These are phyloP conservation scores for Yamadazyma atlantica DNA, from an alignment of 1,139 yeast genomes.

Conservation along the genomic window DNA sequence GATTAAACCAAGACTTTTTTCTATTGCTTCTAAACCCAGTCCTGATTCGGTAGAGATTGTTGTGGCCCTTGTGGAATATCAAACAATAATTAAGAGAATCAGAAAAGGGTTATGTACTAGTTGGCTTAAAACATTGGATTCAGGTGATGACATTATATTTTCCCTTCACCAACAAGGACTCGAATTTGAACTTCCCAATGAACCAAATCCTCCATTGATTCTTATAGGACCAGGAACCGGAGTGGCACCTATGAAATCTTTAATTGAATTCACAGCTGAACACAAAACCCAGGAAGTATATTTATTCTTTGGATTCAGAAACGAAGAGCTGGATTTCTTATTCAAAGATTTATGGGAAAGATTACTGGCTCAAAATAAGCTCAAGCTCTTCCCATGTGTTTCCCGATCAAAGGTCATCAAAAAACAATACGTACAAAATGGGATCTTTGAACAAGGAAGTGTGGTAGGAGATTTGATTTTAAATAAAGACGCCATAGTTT, in stretches of 20 bases:
- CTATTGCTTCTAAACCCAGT: slow-evolving; percentile 29
- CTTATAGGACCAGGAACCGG: slow-evolving; percentile 93
- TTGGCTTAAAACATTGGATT: slow-evolving; percentile 58
- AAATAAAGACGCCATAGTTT: slow-evolving; percentile 58
- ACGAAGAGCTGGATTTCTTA: slow-evolving; percentile 63
- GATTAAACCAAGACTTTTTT: slow-evolving; percentile 74
- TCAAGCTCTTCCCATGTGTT: slow-evolving; percentile 54
- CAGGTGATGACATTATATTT: slow-evolving; percentile 53
- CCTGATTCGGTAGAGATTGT: slow-evolving; percentile 55
- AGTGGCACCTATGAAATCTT: slow-evolving; percentile 80
- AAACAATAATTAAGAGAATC: slow-evolving; percentile 71
- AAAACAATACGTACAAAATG: slow-evolving; percentile 71
- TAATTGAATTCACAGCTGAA: slow-evolving; percentile 38
- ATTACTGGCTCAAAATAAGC: slow-evolving; percentile 19
- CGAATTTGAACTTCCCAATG: slow-evolving; percentile 21
- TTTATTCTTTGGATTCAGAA: slow-evolving; percentile 79
- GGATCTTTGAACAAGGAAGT: slow-evolving; percentile 49
- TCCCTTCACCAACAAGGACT: slow-evolving; percentile 53
- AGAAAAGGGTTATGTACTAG: slow-evolving; percentile 84
- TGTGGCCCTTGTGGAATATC: slow-evolving; percentile 83
- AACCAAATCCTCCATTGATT: slow-evolving; percentile 50
- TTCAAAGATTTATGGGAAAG: slow-evolving; percentile 56
- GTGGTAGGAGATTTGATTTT: slow-evolving; percentile 52
- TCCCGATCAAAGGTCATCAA: slow-evolving; percentile 54
- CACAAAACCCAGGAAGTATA: slow-evolving; percentile 28